A percentile compares a stretch with the other conserved stretches of the same genome.
phyloP scores from a whole-genome alignment of 768 basidiomycete species.

The Gymnopilus junonius region DNA sequence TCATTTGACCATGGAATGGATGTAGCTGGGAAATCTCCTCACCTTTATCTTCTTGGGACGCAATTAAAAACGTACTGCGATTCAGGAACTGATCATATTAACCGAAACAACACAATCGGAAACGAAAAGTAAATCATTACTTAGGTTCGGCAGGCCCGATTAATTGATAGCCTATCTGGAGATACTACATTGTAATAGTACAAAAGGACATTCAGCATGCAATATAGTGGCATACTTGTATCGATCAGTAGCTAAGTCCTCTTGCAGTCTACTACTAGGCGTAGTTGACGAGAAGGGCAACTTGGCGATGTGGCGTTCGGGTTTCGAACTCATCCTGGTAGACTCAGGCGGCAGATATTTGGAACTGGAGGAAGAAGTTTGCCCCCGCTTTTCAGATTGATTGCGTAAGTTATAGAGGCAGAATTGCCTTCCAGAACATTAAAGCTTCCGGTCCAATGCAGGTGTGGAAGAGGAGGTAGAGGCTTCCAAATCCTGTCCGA shows the following conservation, averaged over 20 bases:
- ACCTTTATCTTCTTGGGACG: slow-evolving; percentile 24
- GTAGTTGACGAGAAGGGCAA: too few relatives aligned
- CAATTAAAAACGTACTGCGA: slow-evolving; percentile 9
- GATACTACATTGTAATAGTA: background rate
- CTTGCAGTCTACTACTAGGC: too few relatives aligned
- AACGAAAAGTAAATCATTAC: background rate
- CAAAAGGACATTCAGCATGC: background rate
- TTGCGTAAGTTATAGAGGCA: background rate
- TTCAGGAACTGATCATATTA: slow-evolving; percentile 18
- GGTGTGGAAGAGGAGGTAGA: slow-evolving; percentile 8
- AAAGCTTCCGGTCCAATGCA: slow-evolving; percentile 1
- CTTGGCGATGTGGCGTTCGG: background rate
- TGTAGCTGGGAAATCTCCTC: slow-evolving; percentile 32
- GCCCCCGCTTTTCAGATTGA: too few relatives aligned
- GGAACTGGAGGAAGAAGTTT: background rate
- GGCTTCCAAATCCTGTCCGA: slow-evolving; percentile 3
- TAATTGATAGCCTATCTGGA: background rate
- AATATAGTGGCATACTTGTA: background rate
- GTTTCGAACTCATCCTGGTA: background rate
- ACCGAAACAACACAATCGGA: background rate
- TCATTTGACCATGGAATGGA: slow-evolving; percentile 6
- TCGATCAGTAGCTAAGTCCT: background rate
- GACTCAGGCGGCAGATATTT: too few relatives aligned
- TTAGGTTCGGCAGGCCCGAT: background rate
- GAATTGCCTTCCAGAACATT: background rate